Evolutionary conservation across 805 yeast genomes (phyloP), one percentile per base, ranked within the genome.

Genomic region (Wickerhamiella brachini): DNA sequence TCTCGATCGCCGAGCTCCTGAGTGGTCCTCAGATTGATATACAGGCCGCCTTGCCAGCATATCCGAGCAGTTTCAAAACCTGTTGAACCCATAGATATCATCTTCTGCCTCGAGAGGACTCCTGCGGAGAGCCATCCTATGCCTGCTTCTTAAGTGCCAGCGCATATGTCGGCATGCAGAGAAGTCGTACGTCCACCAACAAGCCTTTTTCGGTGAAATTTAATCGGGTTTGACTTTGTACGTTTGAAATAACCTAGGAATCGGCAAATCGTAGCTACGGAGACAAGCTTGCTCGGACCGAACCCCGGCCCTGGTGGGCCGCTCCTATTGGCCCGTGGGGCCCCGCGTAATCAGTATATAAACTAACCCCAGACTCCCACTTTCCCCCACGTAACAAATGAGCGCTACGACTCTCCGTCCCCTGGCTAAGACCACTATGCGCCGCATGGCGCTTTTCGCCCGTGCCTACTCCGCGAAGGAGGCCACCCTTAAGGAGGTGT

Each of bases 401-500:
- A 34, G 43, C 34, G 18, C 29, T 46, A 37, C 39, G 34, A 21
- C 49, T 22, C 20, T 37, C 44, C 42, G 42, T n/a, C 49, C 42
- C 39, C 18, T 46, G 49, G 44, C 42, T 21, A 22, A 24, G 34
- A 23, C 37, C 23, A 20, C 37, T 5, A 5, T 44, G 31, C 42
- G 34, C 44, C 49, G 38, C 23, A 31, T 45, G 21, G 41, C 49
- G 23, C 42, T 44, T 51, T 18, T 34, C 51, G 53, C 54, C 49
- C 60, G 61, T 47, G 46, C 58, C 44, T 61, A 61, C 59, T 51
- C 61, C 52, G 56, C 62, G 23, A 57, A 56, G 54, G 63, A 61
- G 60, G 57, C 62, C 34, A 68, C 96, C 57, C 77, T 93, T 63
- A 93, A 93, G 72, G 95, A 93, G 72, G 82, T 95, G 68, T 89